Evolutionary conservation across 2,329 filamentous ascomycete species (phyloP).

Genomic region (Penicillium fuscoglaucum): DNA sequence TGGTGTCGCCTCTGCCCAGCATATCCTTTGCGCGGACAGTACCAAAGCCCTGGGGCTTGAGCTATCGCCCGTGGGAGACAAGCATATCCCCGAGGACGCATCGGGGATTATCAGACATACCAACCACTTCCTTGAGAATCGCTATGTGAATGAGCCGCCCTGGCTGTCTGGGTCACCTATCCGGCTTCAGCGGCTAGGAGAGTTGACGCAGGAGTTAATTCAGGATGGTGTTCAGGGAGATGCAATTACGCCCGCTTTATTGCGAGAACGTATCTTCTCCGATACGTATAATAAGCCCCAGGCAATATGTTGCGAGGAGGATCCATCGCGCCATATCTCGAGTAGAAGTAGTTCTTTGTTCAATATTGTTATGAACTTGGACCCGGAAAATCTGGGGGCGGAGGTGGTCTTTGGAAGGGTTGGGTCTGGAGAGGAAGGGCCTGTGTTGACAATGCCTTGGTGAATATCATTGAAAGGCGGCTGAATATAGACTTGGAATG

Average conservation of each 20-base stretch:
- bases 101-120: constrained; percentile 44
- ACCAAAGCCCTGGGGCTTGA: constrained; percentile 31
- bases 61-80: constrained; percentile 32
- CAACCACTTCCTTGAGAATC: constrained; percentile 46
- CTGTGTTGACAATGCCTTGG: constrained; percentile 32
- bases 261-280: constrained; percentile 38
- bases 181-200: constrained; percentile 29
- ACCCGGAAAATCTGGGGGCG: constrained; percentile 25
- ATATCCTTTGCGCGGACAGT: constrained; percentile 56
- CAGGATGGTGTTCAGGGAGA: constrained; percentile 24
- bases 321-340: constrained; percentile 28
- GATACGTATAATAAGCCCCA: constrained; percentile 39
- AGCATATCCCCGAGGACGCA: constrained; percentile 38
- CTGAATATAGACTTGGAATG: neutral
- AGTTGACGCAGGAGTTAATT: constrained; percentile 30
- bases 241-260: constrained; percentile 20
- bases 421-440: constrained; percentile 29
- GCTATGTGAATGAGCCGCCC: constrained; percentile 33
- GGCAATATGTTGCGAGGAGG: constrained; percentile 39
- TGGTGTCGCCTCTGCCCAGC: constrained; percentile 57
- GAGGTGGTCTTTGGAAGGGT: constrained; percentile 38
- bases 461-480: constrained; percentile 1
- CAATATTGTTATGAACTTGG: constrained; percentile 40
- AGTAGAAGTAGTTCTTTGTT: constrained; percentile 37
- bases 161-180: constrained; percentile 38